Evolutionary conservation across 1,139 yeast genomes (phyloP), one percentile per base, ranked within the genome.

Genomic region (Zygoascus hellenicus): DNA sequence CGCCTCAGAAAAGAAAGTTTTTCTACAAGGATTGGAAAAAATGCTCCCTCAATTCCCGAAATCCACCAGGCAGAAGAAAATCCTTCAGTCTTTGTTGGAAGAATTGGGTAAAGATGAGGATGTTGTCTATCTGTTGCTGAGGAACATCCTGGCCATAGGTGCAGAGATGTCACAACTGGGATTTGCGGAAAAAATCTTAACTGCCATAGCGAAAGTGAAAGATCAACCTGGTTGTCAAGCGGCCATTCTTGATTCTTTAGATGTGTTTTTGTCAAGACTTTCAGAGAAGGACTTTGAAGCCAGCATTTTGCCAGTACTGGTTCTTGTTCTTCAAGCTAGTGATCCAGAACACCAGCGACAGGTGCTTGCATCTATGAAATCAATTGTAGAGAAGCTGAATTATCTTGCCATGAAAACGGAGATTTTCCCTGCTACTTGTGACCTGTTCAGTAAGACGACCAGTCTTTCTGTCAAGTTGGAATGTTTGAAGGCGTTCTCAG

Each of bases 371-470:
- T 71, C 76, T 47, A 62, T 79, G 38, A 66, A 71, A 0, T 54
- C 66, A 9, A 67, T 78, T 38, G 63, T 78, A 2, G 72, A 68
- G 9, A 71, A 76, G 43, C 68, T 83, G 43, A 94, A 82, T 48
- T 86, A 87, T 59, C 78, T 90, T 5, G 77, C 81, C 32, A 73
- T 88, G 47, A 88, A 90, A 56, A 82, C 81, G 56, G 77, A 78
- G 14, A 70, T 88, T 14, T 78, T 86, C 61, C 96, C 96, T 1
- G 68, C 80, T 38, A 71, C 89, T 19, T 77, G 88, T 37, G 76
- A 75, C 38, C 77, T 87, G 2, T 90, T 89, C 65, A 78, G 87
- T 37, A 84, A 88, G 40, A 90, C 97, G 0, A 85, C 94, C 0
- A 78, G 92, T 37, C 68, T 89, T 36, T 80, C 86, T 2, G 85